Percentiles rank a stretch among this genome's conserved stretches.
phyloP scores from a whole-genome alignment of 2,329 filamentous ascomycete species.

The Aspergillus luchuensis region DNA sequence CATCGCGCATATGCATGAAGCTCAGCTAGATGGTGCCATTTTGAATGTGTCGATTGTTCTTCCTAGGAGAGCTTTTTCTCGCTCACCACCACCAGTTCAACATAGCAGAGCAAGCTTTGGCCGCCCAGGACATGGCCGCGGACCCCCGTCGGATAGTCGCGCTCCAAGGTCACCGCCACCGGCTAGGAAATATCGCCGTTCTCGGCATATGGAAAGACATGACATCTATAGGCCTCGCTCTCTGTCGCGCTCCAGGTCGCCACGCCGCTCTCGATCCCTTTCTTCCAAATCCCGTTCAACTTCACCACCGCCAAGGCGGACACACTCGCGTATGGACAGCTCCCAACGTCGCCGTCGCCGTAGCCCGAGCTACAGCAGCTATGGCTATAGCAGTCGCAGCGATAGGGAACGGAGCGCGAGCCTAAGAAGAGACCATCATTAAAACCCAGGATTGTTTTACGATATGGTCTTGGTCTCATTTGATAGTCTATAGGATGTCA shows the following conservation, averaged over 20 bases:
- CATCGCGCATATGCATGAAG: slow-evolving; percentile 96
- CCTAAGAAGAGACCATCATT: slow-evolving; percentile 49
- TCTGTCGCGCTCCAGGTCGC: slow-evolving; percentile 51
- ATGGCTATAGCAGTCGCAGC: slow-evolving; percentile 61
- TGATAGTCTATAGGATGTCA: not conserved
- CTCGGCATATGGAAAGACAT: slow-evolving; percentile 51
- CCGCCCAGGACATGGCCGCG: slow-evolving; percentile 41
- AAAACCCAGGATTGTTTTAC: slow-evolving; percentile 24
- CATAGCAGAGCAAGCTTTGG: slow-evolving; percentile 63
- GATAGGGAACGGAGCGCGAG: slow-evolving; percentile 50
- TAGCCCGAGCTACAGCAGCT: slow-evolving; percentile 65
- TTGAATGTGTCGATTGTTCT: slow-evolving; percentile 89
- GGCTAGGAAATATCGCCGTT: slow-evolving; percentile 42
- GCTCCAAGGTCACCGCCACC: slow-evolving; percentile 40
- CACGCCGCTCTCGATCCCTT: slow-evolving; percentile 39
- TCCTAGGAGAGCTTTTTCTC: slow-evolving; percentile 78
- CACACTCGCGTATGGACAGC: slow-evolving; percentile 37
- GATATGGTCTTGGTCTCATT: not conserved
- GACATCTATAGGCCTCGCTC: slow-evolving; percentile 64
- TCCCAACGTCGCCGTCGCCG: slow-evolving; percentile 51
- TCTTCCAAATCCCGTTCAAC: slow-evolving; percentile 44
- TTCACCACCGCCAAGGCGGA: slow-evolving; percentile 44
- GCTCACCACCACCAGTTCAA: slow-evolving; percentile 71
- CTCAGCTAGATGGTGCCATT: slow-evolving; percentile 80
- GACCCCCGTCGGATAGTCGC: slow-evolving; percentile 28